Evolutionary conservation across 345 rosid genomes (phyloP), one percentile per base, ranked within the genome.

Genomic region (Citrus maxima): DNA sequence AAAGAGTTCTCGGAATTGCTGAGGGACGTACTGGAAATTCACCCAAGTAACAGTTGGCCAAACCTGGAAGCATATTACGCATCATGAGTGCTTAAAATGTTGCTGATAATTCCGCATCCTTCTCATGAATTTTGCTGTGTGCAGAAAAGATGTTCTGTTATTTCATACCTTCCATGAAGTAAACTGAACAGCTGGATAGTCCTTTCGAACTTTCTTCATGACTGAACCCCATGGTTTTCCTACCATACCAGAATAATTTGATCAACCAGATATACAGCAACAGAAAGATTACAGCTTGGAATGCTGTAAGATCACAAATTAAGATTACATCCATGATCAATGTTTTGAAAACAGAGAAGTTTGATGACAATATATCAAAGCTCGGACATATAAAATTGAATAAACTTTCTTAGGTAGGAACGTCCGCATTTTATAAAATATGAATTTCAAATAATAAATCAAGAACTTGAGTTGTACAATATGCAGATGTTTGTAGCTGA

Each of bases 11-110:
- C 99, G 95, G 78, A 91, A 89, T 79, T 93, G 96, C 74, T 85
- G 65, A 49, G 98, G 99, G 58, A 93, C 81, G 77, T 89, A 95
- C 82, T 87, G 94, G 70, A 91, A 85, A 78, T 90, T 92, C 74
- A 95, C 77, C 98, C 96, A 95, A 76, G 93, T 91, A 72, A 92
- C 90, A 68, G 91, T 74, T 42, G 99, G 97, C 95, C 94, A 91
- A 81, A 95, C 90, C 99, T 93, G 97, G 81, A 87, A 74, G 63
- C 73, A 71, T 49, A 73, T 59, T 63, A 61, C 72, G 67, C 72
- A 60, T 59, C 68, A 37, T 6, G 19, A 3, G 16, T 54, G 19
- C 7, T 54, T 54, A 54, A 19, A 27, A 55, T 35, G 28, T 70
- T 46, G 55, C 59, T 19, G 28, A 7, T 35, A 54, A 7, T 37